Evolutionary conservation across 257 asterid genomes (phyloP).

Genomic region (Orobanche coerulescens): DNA sequence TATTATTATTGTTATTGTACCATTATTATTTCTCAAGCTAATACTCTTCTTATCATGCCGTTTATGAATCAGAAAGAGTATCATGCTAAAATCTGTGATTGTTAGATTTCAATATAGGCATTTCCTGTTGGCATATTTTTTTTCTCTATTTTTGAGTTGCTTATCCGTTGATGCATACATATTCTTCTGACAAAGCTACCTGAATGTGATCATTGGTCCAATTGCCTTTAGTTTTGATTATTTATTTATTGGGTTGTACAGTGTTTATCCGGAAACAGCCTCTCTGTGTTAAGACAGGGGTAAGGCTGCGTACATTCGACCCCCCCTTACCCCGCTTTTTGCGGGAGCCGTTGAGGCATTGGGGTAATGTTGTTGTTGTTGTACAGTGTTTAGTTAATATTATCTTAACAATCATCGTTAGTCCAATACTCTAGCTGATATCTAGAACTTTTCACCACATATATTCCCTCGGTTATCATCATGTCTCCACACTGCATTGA

Average conservation of each 20-base stretch:
- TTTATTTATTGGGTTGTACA: not conserved
- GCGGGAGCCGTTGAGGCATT: too few relatives aligned
- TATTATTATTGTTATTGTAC: constrained; percentile 2
- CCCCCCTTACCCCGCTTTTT: too few relatives aligned
- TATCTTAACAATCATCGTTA: not conserved
- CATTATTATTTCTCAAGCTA: constrained; percentile 5
- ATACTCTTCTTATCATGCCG: constrained; percentile 1
- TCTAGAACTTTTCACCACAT: constrained; percentile 1
- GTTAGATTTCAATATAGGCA: too few relatives aligned
- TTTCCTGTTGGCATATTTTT: not conserved
- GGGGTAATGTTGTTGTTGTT: too few relatives aligned
- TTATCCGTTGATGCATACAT: not conserved
- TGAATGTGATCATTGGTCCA: not conserved
- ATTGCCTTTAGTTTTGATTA: constrained; percentile 7
- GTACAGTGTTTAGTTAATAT: not conserved
- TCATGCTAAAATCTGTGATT: too few relatives aligned
- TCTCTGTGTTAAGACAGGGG: too few relatives aligned
- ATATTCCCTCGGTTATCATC: not conserved
- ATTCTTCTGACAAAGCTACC: not conserved
- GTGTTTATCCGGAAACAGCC: too few relatives aligned
- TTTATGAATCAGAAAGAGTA: too few relatives aligned
- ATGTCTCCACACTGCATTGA: not conserved
- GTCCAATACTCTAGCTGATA: constrained; percentile 6
- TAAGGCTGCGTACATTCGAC: too few relatives aligned
- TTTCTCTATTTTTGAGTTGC: not conserved